These are phyloP conservation scores for Hypoxylon crocopeplum DNA, from an alignment of 495 filamentous ascomycete genomes.

Conservation along the genomic window DNA sequence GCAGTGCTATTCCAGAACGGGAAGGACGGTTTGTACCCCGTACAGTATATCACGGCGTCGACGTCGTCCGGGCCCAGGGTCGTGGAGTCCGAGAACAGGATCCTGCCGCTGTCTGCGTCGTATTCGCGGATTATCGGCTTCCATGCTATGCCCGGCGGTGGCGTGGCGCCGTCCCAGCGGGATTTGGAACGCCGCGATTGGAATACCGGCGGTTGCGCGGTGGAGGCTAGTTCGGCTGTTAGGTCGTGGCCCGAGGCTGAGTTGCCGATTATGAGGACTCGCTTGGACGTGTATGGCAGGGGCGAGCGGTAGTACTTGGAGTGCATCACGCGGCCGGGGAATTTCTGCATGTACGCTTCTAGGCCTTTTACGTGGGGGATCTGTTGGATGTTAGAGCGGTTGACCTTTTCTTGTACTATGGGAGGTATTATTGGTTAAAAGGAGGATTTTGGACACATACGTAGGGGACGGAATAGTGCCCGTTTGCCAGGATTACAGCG, in stretches of 20 bases:
- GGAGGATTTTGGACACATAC: conserved; percentile 34
- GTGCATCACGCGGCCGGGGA: conserved; percentile 50
- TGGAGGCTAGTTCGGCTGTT: conserved; percentile 43
- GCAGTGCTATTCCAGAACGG: conserved; percentile 55
- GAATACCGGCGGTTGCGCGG: conserved; percentile 48
- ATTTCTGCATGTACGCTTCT: conserved; percentile 44
- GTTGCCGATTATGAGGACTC: conserved; percentile 56
- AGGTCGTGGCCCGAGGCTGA: conserved; percentile 60
- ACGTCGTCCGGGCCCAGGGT: conserved; percentile 42
- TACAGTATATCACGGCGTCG: conserved; percentile 57
- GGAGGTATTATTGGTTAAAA: neutral
- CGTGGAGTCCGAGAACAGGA: conserved; percentile 53
- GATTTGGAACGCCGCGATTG: conserved; percentile 53
- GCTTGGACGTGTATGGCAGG: conserved; percentile 39
- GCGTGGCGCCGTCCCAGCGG: conserved; percentile 52
- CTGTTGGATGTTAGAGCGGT: conserved; percentile 32
- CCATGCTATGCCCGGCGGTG: conserved; percentile 53
- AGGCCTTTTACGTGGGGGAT: conserved; percentile 53
- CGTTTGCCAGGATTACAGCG: conserved; percentile 57
- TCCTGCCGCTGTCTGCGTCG: conserved; percentile 36
- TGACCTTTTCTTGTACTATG: no score
- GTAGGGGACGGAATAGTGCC: conserved; percentile 59
- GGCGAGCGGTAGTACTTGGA: conserved; percentile 56
- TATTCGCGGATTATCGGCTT: conserved; percentile 52
- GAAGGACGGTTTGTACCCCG: conserved; percentile 56